These are phyloP conservation scores for Arctium minus DNA, from an alignment of 129 eudicot species.

Conservation along the genomic window DNA sequence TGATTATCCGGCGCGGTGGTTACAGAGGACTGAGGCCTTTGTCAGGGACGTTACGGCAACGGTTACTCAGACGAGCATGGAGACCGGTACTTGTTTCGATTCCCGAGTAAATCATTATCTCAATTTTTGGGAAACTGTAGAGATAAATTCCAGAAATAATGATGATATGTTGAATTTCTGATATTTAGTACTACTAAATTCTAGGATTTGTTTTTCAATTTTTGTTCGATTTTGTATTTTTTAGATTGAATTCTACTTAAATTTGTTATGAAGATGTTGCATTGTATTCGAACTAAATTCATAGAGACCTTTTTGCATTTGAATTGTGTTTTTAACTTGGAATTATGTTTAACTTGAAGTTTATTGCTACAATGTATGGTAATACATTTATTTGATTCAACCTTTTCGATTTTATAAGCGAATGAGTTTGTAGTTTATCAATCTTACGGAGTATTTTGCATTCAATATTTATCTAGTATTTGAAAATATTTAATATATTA, in stretches of 20 bases:
- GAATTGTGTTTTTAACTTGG: not conserved
- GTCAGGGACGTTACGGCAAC: slow-evolving; percentile 66
- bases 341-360: too few species aligned
- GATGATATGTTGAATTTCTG: slow-evolving; percentile 8
- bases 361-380: too few species aligned
- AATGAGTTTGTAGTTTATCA: too few species aligned
- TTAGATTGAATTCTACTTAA: not conserved
- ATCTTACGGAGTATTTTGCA: too few species aligned
- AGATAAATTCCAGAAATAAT: slow-evolving; percentile 10
- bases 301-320: not conserved
- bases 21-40: slow-evolving; percentile 52
- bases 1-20: slow-evolving; percentile 37
- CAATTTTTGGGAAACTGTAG: slow-evolving; percentile 12
- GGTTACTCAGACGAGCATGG: slow-evolving; percentile 81
- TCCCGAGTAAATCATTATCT: slow-evolving; percentile 43
- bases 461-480: too few species aligned
- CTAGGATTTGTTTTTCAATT: not conserved
- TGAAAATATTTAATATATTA: too few species aligned
- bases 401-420: too few species aligned
- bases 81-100: slow-evolving; percentile 78
- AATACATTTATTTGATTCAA: too few species aligned
- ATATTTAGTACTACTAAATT: slow-evolving; percentile 1
- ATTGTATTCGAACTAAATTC: not conserved
- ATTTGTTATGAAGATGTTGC: not conserved
- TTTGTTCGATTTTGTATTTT: not conserved